phyloP scores from a whole-genome alignment of 1,139 yeast genomes.

The Yueomyces sp. region DNA sequence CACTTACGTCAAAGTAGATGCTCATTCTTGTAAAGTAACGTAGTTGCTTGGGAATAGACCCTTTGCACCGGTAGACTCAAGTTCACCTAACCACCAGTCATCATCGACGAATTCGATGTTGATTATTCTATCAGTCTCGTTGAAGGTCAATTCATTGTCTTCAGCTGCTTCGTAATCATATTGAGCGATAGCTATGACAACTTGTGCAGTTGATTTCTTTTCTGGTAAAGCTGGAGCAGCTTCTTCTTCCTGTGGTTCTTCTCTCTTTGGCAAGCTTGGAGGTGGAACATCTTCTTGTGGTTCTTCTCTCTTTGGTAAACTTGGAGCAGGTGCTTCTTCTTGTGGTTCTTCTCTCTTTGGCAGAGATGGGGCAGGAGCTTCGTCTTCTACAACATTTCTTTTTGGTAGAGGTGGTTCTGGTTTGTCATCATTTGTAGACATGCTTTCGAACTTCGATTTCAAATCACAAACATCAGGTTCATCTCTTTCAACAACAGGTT shows the following conservation, averaged over 20 bases:
- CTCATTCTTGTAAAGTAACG: constrained; percentile 36
- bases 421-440: constrained; percentile 14
- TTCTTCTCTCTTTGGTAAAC: constrained; percentile 2
- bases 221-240: constrained; percentile 24
- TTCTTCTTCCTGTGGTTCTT: constrained; percentile 15
- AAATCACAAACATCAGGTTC: constrained; percentile 23
- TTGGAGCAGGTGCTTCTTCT: constrained; percentile 2
- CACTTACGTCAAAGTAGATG: no score
- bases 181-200: constrained; percentile 60
- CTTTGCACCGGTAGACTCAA: constrained; percentile 46
- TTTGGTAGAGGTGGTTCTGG: constrained; percentile 23
- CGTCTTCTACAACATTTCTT: constrained; percentile 19
- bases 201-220: constrained; percentile 21
- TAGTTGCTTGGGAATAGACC: constrained; percentile 90
- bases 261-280: constrained; percentile 9
- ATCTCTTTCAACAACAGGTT: constrained; percentile 7
- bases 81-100: constrained; percentile 94
- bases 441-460: constrained; percentile 24
- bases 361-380: constrained; percentile 9
- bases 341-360: constrained; percentile 16
- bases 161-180: constrained; percentile 84
- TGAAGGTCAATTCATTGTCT: constrained; percentile 75
- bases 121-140: constrained; percentile 68
- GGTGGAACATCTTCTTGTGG: constrained; percentile 5
- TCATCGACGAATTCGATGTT: constrained; percentile 85